Conservation (phyloP, 2,329 filamentous ascomycete species). For the Monosporascus sp. region DNA sequence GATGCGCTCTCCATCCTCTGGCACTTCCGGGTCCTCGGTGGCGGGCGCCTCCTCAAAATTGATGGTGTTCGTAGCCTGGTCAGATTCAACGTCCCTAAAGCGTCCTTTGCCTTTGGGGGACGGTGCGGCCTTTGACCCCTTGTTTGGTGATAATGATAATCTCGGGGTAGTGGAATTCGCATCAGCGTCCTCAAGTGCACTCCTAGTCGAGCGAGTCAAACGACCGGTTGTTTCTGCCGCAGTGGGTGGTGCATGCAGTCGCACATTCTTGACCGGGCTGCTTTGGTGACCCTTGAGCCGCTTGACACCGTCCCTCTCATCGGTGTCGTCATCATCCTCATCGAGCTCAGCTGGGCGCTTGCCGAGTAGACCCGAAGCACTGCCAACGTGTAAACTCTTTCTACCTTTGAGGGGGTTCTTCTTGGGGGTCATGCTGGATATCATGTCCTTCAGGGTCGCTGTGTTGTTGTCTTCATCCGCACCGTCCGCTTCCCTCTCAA, state of each 20-base stretch:
- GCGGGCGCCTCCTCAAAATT: constrained; percentile 38
- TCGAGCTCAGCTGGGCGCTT: constrained; percentile 71
- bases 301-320: constrained; percentile 59
- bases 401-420: constrained; percentile 61
- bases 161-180: constrained; percentile 35
- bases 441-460: constrained; percentile 69
- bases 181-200: constrained; percentile 37
- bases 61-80: constrained; percentile 38
- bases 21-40: constrained; percentile 36
- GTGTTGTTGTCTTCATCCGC: constrained; percentile 57
- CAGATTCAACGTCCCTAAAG: constrained; percentile 49
- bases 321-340: constrained; percentile 54
- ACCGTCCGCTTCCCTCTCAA: constrained; percentile 47
- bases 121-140: constrained; percentile 33
- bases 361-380: constrained; percentile 66
- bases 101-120: constrained; percentile 54
- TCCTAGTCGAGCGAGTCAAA: constrained; percentile 43
- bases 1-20: constrained; percentile 56
- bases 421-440: constrained; percentile 71
- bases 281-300: constrained; percentile 65
- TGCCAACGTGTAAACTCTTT: constrained; percentile 73
- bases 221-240: constrained; percentile 62
- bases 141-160: constrained; percentile 42
- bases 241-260: constrained; percentile 62
- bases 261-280: constrained; percentile 73